A percentile compares a stretch with the other conserved stretches of the same genome.
Evolutionary conservation across 257 asterid genomes (phyloP).

Genomic region (Nicotiana obtusifolia): DNA sequence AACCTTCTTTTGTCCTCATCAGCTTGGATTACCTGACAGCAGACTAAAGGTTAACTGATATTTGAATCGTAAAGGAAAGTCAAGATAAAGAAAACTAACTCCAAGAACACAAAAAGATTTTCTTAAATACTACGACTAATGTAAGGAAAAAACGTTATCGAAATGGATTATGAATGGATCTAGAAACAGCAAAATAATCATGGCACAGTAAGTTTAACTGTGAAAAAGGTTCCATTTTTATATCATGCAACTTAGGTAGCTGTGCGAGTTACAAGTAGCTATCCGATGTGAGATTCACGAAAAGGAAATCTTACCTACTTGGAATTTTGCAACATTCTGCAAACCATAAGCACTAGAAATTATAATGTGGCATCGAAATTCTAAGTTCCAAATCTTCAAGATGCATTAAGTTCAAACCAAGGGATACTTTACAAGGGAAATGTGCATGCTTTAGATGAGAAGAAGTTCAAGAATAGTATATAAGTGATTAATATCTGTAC

Average conservation of each 20-base stretch:
- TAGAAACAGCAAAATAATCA: not conserved
- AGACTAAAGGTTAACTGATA: conserved; percentile 7
- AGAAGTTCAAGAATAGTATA: not conserved
- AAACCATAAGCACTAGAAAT: not conserved
- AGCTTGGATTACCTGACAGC: conserved; percentile 68
- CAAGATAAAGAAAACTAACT: not conserved
- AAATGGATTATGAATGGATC: not conserved
- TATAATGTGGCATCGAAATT: not conserved
- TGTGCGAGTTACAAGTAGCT: not conserved
- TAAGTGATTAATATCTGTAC: conserved; percentile 26
- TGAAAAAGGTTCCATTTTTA: too few relatives aligned
- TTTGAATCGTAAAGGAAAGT: not conserved
- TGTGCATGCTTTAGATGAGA: not conserved
- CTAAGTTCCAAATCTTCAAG: too few relatives aligned
- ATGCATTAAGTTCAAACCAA: not conserved
- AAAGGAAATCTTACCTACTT: not conserved
- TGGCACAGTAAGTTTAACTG: not conserved
- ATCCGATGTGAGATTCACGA: not conserved
- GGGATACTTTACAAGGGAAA: not conserved
- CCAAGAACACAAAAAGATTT: not conserved
- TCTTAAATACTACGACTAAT: not conserved
- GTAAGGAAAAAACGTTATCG: not conserved
- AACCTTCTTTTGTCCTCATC: conserved; percentile 64
- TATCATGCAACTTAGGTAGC: too few relatives aligned
- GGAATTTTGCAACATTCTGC: not conserved